Evolutionary conservation across 2,329 filamentous ascomycete genomes (phyloP).

Genomic region (Aspergillus japonicus): DNA sequence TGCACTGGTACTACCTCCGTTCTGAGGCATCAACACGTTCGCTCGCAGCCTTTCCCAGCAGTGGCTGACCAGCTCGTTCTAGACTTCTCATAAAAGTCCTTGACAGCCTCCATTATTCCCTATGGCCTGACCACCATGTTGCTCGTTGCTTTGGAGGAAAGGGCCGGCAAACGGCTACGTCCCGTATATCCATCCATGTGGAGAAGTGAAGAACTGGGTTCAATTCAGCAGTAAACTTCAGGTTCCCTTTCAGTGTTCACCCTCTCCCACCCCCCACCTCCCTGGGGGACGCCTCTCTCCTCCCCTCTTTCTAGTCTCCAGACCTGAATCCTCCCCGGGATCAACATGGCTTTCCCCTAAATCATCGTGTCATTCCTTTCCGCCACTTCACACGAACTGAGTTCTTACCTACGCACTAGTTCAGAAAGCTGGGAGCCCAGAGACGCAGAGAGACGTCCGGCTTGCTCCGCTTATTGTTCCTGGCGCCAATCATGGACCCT

Average conservation of each 20-base stretch:
- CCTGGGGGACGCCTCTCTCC: background rate
- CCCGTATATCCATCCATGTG: background rate
- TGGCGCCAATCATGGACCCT: constrained; percentile 7
- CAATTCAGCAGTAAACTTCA: background rate
- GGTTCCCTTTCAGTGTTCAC: background rate
- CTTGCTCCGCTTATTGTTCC: constrained; percentile 9
- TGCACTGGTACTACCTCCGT: background rate
- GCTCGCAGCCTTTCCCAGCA: background rate
- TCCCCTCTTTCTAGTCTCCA: background rate
- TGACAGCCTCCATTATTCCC: background rate
- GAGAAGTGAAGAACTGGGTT: background rate
- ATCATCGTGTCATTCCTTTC: background rate
- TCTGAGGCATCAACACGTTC: background rate
- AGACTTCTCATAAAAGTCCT: background rate
- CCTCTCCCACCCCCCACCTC: background rate
- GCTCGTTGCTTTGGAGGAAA: background rate
- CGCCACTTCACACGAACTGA: background rate
- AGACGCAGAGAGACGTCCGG: background rate
- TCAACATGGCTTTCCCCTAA: background rate
- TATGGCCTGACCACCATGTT: background rate
- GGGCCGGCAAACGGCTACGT: background rate
- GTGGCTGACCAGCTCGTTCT: background rate
- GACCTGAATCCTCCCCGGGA: background rate
- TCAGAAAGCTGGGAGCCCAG: background rate
- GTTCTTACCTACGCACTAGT: constrained; percentile 1